phyloP scores from a whole-genome alignment of 768 basidiomycete genomes.

The Pholiota microspora region DNA sequence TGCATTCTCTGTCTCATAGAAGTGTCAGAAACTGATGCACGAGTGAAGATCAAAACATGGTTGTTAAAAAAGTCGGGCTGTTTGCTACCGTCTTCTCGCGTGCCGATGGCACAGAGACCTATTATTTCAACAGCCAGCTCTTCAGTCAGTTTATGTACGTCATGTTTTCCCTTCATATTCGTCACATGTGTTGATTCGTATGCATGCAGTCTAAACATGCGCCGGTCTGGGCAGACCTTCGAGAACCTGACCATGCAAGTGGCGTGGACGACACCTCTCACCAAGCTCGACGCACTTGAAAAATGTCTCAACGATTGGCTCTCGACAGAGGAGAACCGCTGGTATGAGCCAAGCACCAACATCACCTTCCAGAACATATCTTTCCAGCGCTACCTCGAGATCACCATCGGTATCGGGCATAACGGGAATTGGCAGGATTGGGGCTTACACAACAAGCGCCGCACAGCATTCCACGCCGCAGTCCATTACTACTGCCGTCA shows the following conservation, averaged over 20 bases:
- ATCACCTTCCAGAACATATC: slow-evolving; percentile 62
- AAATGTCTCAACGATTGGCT: slow-evolving; percentile 72
- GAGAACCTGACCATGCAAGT: slow-evolving; percentile 70
- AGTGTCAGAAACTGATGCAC: not conserved
- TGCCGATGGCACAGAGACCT: slow-evolving; percentile 73
- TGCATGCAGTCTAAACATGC: slow-evolving; percentile 57
- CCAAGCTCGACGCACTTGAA: slow-evolving; percentile 71
- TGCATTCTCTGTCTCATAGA: slow-evolving; percentile 11
- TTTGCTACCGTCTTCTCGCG: slow-evolving; percentile 79
- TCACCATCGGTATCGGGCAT: slow-evolving; percentile 65
- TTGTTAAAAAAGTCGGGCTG: slow-evolving; percentile 79
- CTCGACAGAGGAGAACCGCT: slow-evolving; percentile 73
- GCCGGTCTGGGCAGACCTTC: slow-evolving; percentile 73
- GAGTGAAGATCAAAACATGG: slow-evolving; percentile 55
- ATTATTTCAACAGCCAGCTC: slow-evolving; percentile 79
- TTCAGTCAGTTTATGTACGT: slow-evolving; percentile 73
- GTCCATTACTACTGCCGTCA: slow-evolving; percentile 70
- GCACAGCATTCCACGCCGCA: slow-evolving; percentile 79
- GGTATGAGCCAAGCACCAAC: slow-evolving; percentile 70
- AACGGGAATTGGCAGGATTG: slow-evolving; percentile 55
- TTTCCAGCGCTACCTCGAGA: slow-evolving; percentile 62
- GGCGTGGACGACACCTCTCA: slow-evolving; percentile 71
- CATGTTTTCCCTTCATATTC: not conserved
- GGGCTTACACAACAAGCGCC: slow-evolving; percentile 57
- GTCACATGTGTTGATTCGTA: slow-evolving; percentile 1